Percentiles rank a stretch among this genome's conserved stretches.
Evolutionary conservation across 1,284 basidiomycete genomes (phyloP).

Genomic region (Ceratobasidium sp.): DNA sequence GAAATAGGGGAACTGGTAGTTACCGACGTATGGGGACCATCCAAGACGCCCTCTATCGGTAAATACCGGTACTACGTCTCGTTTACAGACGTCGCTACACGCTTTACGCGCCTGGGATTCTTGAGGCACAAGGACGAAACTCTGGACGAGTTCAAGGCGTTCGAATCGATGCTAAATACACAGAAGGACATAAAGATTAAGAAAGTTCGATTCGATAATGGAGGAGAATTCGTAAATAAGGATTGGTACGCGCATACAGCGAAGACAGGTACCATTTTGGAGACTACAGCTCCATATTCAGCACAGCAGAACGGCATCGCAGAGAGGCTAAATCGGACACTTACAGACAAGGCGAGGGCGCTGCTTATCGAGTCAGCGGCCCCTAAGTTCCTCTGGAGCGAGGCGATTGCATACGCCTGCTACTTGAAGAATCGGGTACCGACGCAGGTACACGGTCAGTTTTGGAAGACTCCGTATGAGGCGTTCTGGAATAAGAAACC

Average conservation of each 20-base stretch:
- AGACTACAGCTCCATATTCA: constrained; percentile 55
- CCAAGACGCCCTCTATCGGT: constrained; percentile 42
- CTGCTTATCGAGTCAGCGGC: constrained; percentile 50
- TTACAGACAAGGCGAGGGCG: constrained; percentile 47
- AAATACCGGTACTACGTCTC: constrained; percentile 49
- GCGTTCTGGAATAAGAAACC: constrained; percentile 50
- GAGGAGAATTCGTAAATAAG: constrained; percentile 46
- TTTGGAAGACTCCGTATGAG: constrained; percentile 53
- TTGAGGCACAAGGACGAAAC: constrained; percentile 49
- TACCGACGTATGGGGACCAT: constrained; percentile 50
- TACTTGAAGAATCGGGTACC: constrained; percentile 57
- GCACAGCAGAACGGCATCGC: constrained; percentile 57
- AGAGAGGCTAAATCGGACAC: constrained; percentile 55
- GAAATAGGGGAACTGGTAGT: constrained; percentile 49
- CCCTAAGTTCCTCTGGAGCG: constrained; percentile 56
- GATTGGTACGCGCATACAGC: constrained; percentile 16
- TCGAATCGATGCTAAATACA: constrained; percentile 16
- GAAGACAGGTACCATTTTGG: constrained; percentile 45
- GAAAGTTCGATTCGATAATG: constrained; percentile 43
- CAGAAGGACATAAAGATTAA: neutral
- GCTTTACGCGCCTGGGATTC: constrained; percentile 46
- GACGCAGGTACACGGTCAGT: constrained; percentile 51
- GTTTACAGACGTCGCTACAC: constrained; percentile 50
- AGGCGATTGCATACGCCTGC: constrained; percentile 55
- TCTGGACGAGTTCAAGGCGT: constrained; percentile 35